Evolutionary conservation across 495 filamentous ascomycete species (phyloP).

Genomic region (Monascus purpureus): DNA sequence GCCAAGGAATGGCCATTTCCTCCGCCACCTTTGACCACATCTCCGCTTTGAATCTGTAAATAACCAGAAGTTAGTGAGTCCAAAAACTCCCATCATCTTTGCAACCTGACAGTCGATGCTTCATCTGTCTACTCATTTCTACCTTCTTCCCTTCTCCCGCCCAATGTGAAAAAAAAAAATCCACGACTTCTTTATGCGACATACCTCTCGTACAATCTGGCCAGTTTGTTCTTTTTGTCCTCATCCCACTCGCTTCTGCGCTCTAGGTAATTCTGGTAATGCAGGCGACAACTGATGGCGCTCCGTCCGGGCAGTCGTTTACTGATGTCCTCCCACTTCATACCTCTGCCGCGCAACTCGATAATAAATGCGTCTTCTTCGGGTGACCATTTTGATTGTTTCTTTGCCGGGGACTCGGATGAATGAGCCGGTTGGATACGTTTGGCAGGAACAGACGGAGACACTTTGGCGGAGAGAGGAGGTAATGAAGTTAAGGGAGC

Average conservation of each 20-base stretch:
- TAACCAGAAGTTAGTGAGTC: slow-evolving; percentile 3
- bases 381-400: slow-evolving; percentile 88
- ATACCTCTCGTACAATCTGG: slow-evolving; percentile 90
- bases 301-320: slow-evolving; percentile 79
- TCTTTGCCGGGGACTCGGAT: slow-evolving; percentile 71
- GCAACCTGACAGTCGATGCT: not conserved
- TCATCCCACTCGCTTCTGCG: slow-evolving; percentile 87
- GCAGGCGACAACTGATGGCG: slow-evolving; percentile 82
- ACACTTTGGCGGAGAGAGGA: slow-evolving; percentile 19
- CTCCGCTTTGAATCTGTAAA: slow-evolving; percentile 75
- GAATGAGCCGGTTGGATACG: slow-evolving; percentile 35
- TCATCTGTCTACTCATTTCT: not conserved
- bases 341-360: slow-evolving; percentile 69
- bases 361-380: slow-evolving; percentile 88
- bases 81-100: not conserved
- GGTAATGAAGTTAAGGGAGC: slow-evolving; percentile 12
- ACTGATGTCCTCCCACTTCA: slow-evolving; percentile 99
- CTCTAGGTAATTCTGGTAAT: slow-evolving; percentile 97
- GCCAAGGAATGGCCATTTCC: slow-evolving; percentile 95
- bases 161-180: too few relatives aligned
- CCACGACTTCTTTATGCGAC: slow-evolving; percentile 8
- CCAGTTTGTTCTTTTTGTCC: slow-evolving; percentile 92
- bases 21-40: slow-evolving; percentile 93
- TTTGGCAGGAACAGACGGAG: slow-evolving; percentile 28
- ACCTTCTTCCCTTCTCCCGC: not conserved